phyloP scores from a whole-genome alignment of 192 early-diverging fungal genomes.

The Helicostylum pulchrum region DNA sequence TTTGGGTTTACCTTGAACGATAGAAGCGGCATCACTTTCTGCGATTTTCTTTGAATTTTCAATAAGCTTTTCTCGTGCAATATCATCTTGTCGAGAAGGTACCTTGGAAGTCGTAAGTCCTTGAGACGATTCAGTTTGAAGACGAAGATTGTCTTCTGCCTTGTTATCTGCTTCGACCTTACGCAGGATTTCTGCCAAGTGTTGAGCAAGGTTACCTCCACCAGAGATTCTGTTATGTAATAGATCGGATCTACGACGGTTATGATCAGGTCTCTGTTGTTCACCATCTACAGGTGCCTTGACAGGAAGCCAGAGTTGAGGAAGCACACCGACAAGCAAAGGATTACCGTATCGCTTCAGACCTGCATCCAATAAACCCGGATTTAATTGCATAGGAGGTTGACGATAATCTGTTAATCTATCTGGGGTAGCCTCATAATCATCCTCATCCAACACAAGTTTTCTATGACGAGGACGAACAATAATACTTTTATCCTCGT shows the following conservation, averaged over 20 bases:
- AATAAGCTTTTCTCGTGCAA: not conserved
- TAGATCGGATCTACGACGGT: not conserved
- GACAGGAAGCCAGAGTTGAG: slow-evolving; percentile 70
- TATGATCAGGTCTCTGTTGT: not conserved
- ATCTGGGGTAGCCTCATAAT: slow-evolving; percentile 57
- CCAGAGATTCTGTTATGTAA: not conserved
- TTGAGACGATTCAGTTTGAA: no score
- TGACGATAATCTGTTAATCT: slow-evolving; percentile 65
- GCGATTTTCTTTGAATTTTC: slow-evolving; percentile 1
- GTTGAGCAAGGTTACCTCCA: slow-evolving; percentile 6
- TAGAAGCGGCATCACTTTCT: not conserved
- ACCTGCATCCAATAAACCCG: slow-evolving; percentile 66
- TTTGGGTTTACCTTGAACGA: not conserved
- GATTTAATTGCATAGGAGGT: slow-evolving; percentile 62
- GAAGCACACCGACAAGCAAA: slow-evolving; percentile 58
- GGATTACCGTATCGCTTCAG: slow-evolving; percentile 63
- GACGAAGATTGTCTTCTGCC: not conserved
- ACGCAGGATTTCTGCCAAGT: slow-evolving; percentile 13
- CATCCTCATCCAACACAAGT: slow-evolving; percentile 51
- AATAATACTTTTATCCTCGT: not conserved
- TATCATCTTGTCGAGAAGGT: no score
- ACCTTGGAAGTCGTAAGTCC: no score
- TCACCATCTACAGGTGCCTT: slow-evolving; percentile 13
- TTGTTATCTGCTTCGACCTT: slow-evolving; percentile 14
- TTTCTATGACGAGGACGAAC: not conserved